A percentile compares a stretch with the other conserved stretches of the same genome.
Conservation (phyloP, 805 yeast genomes). For the Candida stauntonica region DNA sequence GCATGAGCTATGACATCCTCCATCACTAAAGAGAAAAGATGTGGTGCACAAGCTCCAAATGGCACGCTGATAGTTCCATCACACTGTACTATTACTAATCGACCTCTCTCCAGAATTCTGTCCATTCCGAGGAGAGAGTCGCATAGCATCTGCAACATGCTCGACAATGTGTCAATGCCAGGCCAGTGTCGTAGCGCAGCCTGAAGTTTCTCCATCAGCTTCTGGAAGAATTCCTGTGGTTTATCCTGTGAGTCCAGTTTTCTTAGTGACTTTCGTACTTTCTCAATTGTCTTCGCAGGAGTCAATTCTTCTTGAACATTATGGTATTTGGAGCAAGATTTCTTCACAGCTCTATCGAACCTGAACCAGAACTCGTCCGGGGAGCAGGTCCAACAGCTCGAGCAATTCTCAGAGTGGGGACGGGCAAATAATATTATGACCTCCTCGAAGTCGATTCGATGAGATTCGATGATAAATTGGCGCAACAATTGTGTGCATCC, state of each 20-base stretch:
- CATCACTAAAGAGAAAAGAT: conserved; percentile 5
- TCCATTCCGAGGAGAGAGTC: conserved; percentile 5
- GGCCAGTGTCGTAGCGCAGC: conserved; percentile 8
- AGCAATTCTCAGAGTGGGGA: conserved; percentile 1
- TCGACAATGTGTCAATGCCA: conserved; percentile 1
- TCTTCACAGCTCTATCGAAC: conserved; percentile 1
- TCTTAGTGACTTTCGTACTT: neutral
- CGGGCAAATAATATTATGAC: neutral
- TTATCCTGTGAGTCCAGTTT: neutral
- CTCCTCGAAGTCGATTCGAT: neutral
- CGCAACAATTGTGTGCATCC: conserved; percentile 1
- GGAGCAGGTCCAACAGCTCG: conserved; percentile 6
- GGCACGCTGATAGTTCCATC: conserved; percentile 6
- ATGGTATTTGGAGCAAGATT: conserved; percentile 4
- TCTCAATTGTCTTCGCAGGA: conserved; percentile 4
- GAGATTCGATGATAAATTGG: conserved; percentile 3
- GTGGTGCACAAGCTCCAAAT: conserved; percentile 6
- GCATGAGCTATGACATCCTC: conserved; percentile 3
- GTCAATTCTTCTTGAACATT: neutral
- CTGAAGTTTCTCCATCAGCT: conserved; percentile 4
- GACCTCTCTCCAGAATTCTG: neutral
- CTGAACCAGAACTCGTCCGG: conserved; percentile 10
- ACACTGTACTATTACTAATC: too few relatives aligned
- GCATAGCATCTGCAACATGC: conserved; percentile 2
- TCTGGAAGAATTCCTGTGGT: neutral